Conservation (phyloP, 257 asterid species). For the Solanum piurae region DNA sequence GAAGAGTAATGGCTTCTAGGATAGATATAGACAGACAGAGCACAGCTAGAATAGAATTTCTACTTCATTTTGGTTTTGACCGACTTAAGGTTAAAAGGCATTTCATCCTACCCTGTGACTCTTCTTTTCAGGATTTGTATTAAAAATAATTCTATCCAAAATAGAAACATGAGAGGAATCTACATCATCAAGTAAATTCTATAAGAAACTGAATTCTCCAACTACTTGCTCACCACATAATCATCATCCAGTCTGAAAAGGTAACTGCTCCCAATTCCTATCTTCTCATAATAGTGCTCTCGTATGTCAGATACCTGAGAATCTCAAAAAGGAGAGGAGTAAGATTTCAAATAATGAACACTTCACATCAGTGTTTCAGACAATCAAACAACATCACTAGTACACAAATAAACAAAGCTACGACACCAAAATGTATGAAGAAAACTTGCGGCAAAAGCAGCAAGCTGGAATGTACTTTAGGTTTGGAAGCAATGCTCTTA, state of each 20-base stretch:
- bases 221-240: constrained; percentile 65
- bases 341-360: neutral
- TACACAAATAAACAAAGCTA: neutral
- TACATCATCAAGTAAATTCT: neutral
- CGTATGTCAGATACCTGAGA: constrained; percentile 91
- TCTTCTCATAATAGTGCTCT: constrained; percentile 79
- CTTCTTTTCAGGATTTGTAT: neutral
- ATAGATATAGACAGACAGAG: neutral
- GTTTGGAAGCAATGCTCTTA: constrained; percentile 25
- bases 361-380: neutral
- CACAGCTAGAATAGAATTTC: neutral
- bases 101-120: neutral
- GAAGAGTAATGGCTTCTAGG: neutral
- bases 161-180: neutral
- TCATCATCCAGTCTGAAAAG: constrained; percentile 99
- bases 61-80: neutral
- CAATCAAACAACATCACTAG: neutral
- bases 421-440: neutral
- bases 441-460: neutral
- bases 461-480: neutral
- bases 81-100: neutral
- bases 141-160: neutral
- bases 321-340: neutral
- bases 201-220: neutral
- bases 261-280: constrained; percentile 99